phyloP scores from a whole-genome alignment of 2,329 filamentous ascomycete species.

The Leptodontidium sp. region DNA sequence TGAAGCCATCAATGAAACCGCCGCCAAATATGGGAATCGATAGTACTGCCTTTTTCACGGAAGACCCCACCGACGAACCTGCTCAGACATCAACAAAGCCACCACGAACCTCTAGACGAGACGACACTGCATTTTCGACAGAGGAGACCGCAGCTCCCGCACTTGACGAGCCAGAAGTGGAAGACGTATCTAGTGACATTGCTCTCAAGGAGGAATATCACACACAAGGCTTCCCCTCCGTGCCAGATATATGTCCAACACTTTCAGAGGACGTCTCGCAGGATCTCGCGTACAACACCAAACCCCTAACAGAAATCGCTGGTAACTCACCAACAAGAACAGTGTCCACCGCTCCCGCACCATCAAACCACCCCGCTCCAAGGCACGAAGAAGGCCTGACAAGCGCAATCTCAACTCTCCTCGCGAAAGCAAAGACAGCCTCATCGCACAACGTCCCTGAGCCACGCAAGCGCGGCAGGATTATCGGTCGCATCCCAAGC shows the following conservation, averaged over 20 bases:
- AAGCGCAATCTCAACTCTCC: slow-evolving; percentile 43
- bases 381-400: slow-evolving; percentile 38
- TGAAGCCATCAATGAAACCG: slow-evolving; percentile 26
- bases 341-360: slow-evolving; percentile 36
- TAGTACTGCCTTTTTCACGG: background rate
- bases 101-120: slow-evolving; percentile 20
- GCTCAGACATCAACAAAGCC: background rate
- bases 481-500: slow-evolving; percentile 66
- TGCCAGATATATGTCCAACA: slow-evolving; percentile 10
- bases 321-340: slow-evolving; percentile 43
- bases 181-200: background rate
- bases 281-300: slow-evolving; percentile 29
- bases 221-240: slow-evolving; percentile 15
- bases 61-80: background rate
- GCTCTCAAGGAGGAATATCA: slow-evolving; percentile 28
- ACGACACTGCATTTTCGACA: slow-evolving; percentile 37
- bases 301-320: slow-evolving; percentile 46
- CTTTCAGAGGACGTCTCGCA: slow-evolving; percentile 29
- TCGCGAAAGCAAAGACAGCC: slow-evolving; percentile 43
- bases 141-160: slow-evolving; percentile 21
- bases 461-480: slow-evolving; percentile 42
- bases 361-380: slow-evolving; percentile 32
- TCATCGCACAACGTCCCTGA: slow-evolving; percentile 40
- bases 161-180: background rate
- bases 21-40: slow-evolving; percentile 16